Conservation (phyloP, 306 rosid genomes). For the Cucurbita argyrosperma region DNA sequence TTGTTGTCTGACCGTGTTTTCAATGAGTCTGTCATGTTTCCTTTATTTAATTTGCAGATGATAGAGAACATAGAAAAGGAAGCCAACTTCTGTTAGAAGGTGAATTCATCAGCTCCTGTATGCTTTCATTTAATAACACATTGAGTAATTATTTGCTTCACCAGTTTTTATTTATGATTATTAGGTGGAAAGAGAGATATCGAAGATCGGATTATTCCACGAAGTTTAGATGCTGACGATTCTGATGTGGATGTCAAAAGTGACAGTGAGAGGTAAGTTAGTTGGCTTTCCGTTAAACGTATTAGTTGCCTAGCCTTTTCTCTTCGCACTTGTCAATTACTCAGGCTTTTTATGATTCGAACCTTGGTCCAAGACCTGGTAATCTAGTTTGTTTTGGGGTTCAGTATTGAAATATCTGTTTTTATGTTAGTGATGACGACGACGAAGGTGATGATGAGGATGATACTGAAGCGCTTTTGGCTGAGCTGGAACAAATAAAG, state of each 20-base stretch:
- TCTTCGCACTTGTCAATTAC: neutral
- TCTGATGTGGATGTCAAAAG: slow-evolving; percentile 85
- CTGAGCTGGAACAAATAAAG: slow-evolving; percentile 96
- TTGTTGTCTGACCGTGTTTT: neutral
- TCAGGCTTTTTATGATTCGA: neutral
- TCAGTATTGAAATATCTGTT: neutral
- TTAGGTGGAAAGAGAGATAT: slow-evolving; percentile 58
- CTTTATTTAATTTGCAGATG: slow-evolving; percentile 44
- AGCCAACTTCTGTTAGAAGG: slow-evolving; percentile 72
- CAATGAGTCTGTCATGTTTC: slow-evolving; percentile 5
- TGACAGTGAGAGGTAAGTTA: slow-evolving; percentile 66
- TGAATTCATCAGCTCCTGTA: slow-evolving; percentile 12
- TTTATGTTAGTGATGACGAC: slow-evolving; percentile 27
- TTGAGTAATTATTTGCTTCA: neutral
- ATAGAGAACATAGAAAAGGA: slow-evolving; percentile 69
- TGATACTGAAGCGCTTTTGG: slow-evolving; percentile 79
- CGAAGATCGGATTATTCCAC: slow-evolving; percentile 72
- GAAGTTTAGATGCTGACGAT: slow-evolving; percentile 87
- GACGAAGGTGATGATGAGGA: slow-evolving; percentile 47
- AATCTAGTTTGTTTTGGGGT: neutral
- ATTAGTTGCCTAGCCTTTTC: neutral
- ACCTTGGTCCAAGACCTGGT: neutral
- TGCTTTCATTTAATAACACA: neutral
- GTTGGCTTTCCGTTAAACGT: neutral
- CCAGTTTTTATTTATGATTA: neutral